phyloP scores from a whole-genome alignment of 1,139 yeast species.

The Pneumocystis murina region DNA sequence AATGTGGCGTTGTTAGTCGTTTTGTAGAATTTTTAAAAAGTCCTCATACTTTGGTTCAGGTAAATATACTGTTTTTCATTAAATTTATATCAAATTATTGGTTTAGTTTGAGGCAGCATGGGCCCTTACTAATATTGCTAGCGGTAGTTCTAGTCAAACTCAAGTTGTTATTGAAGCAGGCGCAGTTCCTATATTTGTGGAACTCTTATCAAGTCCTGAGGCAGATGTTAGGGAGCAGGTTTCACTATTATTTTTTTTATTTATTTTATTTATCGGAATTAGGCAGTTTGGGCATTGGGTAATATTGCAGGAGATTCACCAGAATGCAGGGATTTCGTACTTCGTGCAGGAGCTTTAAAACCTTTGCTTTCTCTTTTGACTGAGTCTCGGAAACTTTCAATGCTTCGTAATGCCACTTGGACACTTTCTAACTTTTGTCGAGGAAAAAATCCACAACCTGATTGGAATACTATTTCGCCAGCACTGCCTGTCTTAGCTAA shows the following conservation, averaged over 20 bases:
- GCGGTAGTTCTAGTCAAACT: conserved; percentile 87
- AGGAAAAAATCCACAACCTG: conserved; percentile 92
- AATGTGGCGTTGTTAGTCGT: conserved; percentile 82
- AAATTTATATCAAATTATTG: neutral
- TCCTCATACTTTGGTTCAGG: conserved; percentile 65
- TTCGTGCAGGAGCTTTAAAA: conserved; percentile 72
- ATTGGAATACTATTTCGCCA: conserved; percentile 68
- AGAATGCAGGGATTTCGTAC: conserved; percentile 72
- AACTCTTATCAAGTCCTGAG: conserved; percentile 62
- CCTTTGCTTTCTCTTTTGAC: conserved; percentile 71
- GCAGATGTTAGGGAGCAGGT: conserved; percentile 83
- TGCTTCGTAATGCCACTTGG: conserved; percentile 96
- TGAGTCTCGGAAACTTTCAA: conserved; percentile 59
- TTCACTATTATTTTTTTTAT: neutral
- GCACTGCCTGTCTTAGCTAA: conserved; percentile 89
- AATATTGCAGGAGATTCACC: conserved; percentile 97
- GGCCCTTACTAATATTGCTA: conserved; percentile 96
- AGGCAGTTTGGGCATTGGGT: conserved; percentile 95
- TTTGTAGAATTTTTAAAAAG: conserved; percentile 75
- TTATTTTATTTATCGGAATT: neutral
- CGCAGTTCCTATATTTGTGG: conserved; percentile 84
- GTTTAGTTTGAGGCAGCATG: conserved; percentile 77
- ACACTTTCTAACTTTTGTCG: conserved; percentile 90
- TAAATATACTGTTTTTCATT: conserved; percentile 9
- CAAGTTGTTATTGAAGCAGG: conserved; percentile 80